Base-by-base conservation (phyloP, 768 basidiomycete species). In the Boletus rubropictus region DNA sequence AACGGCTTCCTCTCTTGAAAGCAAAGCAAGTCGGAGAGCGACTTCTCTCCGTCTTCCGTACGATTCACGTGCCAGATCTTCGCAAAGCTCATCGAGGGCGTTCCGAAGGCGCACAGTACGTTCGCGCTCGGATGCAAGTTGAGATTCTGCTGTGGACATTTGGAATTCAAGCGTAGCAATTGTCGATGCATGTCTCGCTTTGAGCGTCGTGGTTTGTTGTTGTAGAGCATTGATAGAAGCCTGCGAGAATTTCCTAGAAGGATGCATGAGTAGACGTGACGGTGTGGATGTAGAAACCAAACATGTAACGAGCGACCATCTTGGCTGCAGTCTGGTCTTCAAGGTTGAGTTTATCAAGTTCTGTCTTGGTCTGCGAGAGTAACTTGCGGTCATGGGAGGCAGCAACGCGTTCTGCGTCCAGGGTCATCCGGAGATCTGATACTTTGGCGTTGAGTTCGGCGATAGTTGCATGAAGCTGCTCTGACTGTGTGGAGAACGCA, bases 221-320 rank as follows among this genome's bases (percentile, higher is more conserved):
- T 87, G 85, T 0, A 91, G 77, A 1, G 74, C 61, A 45, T 86
- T 75, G 4, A 83, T 84, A 7, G 85, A 80, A 2, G 77, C 70
- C 59, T 92, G 89, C 2, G 88, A 89, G 65, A 90, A 92, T 63
- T 81, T 85, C 89, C 89, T 89, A 51, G 3, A 3, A 11, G 21
- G 8, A 49, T 31, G 10, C 3, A 9, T 52, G 45, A 52, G 36
- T 40, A 53, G n/a, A 44, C 4, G 27, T 7, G 17, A 41, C 0
- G 47, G 21, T 0, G 9, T 15, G 24, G 5, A 34, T 4, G 14
- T 14, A 32, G n/a, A 7, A 28, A 70, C 81, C 81, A 46, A 54
- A 89, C 89, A 90, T 91, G 62, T 91, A 91, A 31, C 86, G 78
- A 22, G 86, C 79, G 24, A 92, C 89, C 79, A 90, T 86, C 57